Percentiles rank a stretch among this genome's conserved stretches.
These are phyloP conservation scores for Incumbomyces delicatus DNA, from an alignment of 2,329 filamentous ascomycete genomes.

Conservation along the genomic window DNA sequence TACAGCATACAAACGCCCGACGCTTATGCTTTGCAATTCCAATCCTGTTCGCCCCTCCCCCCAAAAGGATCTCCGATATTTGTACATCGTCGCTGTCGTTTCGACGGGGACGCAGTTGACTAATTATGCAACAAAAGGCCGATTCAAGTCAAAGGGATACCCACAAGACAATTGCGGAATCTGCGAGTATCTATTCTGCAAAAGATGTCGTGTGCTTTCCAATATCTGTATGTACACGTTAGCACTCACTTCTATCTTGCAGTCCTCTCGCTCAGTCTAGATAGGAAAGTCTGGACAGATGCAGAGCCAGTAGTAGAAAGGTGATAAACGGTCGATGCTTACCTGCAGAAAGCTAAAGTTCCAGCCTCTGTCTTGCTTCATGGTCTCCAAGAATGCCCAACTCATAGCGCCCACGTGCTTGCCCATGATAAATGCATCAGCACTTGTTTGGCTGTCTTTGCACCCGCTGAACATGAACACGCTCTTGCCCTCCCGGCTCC, in stretches of 20 bases:
- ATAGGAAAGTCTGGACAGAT: too few species aligned
- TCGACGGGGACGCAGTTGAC: too few species aligned
- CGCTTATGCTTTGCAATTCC: too few species aligned
- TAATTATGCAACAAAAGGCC: constrained; percentile 23
- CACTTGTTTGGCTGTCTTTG: constrained; percentile 42
- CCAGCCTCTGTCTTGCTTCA: constrained; percentile 18
- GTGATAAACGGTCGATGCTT: not conserved
- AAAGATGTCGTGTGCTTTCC: constrained; percentile 22
- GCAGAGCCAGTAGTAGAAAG: too few species aligned
- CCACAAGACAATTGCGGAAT: constrained; percentile 24
- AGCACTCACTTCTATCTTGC: not conserved
- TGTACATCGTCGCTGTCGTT: too few species aligned
- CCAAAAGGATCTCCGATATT: too few species aligned
- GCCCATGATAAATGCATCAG: constrained; percentile 39
- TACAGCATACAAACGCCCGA: too few species aligned
- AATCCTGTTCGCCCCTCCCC: too few species aligned
- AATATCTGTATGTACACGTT: constrained; percentile 17
- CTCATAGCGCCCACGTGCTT: constrained; percentile 23
- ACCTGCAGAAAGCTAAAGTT: constrained; percentile 18
- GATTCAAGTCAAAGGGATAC: constrained; percentile 20
- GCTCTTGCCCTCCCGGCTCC: constrained; percentile 35
- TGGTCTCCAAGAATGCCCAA: constrained; percentile 19
- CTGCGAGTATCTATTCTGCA: constrained; percentile 23
- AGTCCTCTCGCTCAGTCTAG: too few species aligned
- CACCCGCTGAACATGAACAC: constrained; percentile 45